Percentiles rank a stretch among this genome's conserved stretches.
Evolutionary conservation across 2,329 filamentous ascomycete species (phyloP).

Genomic region (Colletotrichum sp.): DNA sequence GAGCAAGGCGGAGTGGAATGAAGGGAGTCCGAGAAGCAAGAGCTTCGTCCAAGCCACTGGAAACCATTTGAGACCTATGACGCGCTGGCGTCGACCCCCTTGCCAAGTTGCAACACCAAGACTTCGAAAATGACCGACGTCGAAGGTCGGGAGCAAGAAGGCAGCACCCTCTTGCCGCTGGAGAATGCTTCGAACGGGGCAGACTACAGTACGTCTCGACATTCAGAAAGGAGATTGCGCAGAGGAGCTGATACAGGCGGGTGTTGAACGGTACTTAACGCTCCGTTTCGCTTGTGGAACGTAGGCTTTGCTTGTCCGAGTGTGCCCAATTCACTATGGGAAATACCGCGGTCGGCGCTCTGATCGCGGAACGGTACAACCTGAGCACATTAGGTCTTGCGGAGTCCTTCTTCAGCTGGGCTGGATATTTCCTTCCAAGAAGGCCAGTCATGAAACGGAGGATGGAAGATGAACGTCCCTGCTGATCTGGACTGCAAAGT

Average conservation of each 20-base stretch:
- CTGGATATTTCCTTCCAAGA: not conserved
- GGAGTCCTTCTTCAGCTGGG: not conserved
- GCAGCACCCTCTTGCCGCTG: not conserved
- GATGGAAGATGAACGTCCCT: not conserved
- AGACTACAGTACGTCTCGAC: not conserved
- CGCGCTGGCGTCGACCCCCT: not conserved
- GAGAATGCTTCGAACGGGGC: not conserved
- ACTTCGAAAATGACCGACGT: not conserved
- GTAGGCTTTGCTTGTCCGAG: not conserved
- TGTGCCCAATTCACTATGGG: no score
- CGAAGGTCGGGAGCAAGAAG: not conserved
- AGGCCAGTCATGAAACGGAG: not conserved
- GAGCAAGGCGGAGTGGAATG: not conserved
- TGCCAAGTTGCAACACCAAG: not conserved
- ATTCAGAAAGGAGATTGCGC: not conserved
- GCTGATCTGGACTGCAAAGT: not conserved
- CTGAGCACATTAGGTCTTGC: not conserved
- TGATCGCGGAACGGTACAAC: not conserved
- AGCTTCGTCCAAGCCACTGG: not conserved
- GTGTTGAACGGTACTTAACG: not conserved
- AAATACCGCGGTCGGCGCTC: not conserved
- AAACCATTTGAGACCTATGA: not conserved
- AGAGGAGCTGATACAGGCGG: not conserved
- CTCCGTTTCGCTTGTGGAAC: not conserved
- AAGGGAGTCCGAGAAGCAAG: not conserved